Evolutionary conservation across 1,139 yeast species (phyloP), one percentile per base, ranked within the genome.

Genomic region (Petasospora fabianii): DNA sequence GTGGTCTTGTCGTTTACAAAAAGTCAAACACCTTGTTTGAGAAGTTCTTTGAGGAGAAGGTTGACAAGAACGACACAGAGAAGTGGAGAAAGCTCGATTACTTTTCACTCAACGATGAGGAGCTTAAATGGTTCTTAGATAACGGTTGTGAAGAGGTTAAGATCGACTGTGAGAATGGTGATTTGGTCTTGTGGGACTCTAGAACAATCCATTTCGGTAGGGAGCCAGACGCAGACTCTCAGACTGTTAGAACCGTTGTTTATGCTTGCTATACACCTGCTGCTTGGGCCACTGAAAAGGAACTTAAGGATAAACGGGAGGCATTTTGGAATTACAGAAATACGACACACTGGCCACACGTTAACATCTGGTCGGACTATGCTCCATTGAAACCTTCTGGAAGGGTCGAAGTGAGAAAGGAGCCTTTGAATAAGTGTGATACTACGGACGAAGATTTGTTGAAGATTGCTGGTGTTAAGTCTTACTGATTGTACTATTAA

Each of bases 101-200:
- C 12, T 28, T 30, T 17, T 11, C 5, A 15, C 17, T 44, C 24
- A 34, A 49, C 3, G 34, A 38, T 14, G 48, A 48, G 21, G 49
- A 55, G 20, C 24, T 51, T 24, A 30, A 50, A 20, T 53, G 57
- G 58, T 27, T 34, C 27, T 3, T 20, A 9, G 41, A 38, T 33
- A 34, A 41, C 31, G 53, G 51, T 11, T 36, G 43, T 39, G 53
- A 56, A 32, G 44, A 48, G 28, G 27, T 50, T 18, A 55, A 53
- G 44, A 36, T 54, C 8, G 42, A 47, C 6, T 48, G 47, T 29
- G 56, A 54, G 39, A 50, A 56, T 11, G 60, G 61, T 29, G 61
- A 56, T 41, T 37, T 56, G 61, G 48, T 56, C 22, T 21, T 56
- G 9, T 56, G 61, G 61, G 61, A 56, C 39, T 56, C 61, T 9